phyloP scores from a whole-genome alignment of 495 filamentous ascomycete genomes.

The Penicillium canescens region DNA sequence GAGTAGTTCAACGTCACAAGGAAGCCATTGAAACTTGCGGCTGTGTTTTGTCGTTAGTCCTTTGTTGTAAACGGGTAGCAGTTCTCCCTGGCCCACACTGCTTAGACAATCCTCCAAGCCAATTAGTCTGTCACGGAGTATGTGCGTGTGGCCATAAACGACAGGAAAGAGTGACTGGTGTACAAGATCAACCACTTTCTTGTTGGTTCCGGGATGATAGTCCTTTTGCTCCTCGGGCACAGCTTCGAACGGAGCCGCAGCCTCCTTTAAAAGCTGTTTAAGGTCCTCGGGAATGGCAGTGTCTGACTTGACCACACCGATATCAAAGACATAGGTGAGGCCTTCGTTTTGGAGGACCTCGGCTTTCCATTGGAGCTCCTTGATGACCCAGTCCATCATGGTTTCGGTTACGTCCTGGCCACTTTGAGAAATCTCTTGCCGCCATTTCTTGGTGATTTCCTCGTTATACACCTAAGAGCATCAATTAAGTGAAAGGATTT shows the following conservation, averaged over 20 bases:
- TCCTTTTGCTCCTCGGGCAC: slow-evolving; percentile 50
- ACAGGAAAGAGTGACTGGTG: slow-evolving; percentile 64
- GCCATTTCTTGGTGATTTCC: slow-evolving; percentile 38
- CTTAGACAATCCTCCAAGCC: slow-evolving; percentile 42
- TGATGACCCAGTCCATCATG: slow-evolving; percentile 54
- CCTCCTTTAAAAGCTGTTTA: slow-evolving; percentile 22
- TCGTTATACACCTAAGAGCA: slow-evolving; percentile 42
- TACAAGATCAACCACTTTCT: slow-evolving; percentile 59
- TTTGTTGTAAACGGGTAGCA: not conserved
- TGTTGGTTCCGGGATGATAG: slow-evolving; percentile 57
- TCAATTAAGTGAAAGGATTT: not conserved
- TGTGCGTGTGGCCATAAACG: slow-evolving; percentile 51
- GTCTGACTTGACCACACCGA: slow-evolving; percentile 39
- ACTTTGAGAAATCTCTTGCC: slow-evolving; percentile 27
- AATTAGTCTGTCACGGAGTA: slow-evolving; percentile 39
- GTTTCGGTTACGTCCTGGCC: slow-evolving; percentile 35
- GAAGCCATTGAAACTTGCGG: slow-evolving; percentile 59
- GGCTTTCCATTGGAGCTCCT: slow-evolving; percentile 52
- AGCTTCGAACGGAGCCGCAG: slow-evolving; percentile 39
- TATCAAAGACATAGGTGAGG: slow-evolving; percentile 28
- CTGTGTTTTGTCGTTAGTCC: slow-evolving; percentile 1
- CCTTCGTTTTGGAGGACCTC: slow-evolving; percentile 27
- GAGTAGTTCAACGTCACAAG: slow-evolving; percentile 50
- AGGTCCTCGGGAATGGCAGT: slow-evolving; percentile 28
- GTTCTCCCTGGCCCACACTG: slow-evolving; percentile 24